Base-by-base conservation (phyloP, 164 flowering plant genomes). In the Saururus chinensis region DNA sequence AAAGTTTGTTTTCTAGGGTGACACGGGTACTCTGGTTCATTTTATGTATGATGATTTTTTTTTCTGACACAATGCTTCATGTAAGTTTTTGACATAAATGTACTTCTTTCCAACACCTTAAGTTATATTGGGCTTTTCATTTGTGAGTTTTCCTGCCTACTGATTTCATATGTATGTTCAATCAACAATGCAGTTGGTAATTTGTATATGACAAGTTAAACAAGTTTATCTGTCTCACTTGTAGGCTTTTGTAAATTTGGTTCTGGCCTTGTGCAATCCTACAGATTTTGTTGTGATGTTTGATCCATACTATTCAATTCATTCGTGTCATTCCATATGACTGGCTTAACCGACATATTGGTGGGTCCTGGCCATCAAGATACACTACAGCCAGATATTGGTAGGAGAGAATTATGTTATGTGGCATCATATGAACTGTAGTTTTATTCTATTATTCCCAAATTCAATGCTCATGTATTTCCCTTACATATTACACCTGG, bases 291-390 rank as follows among this genome's bases (percentile, higher is more conserved):
- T 86, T 9, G 89, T 95, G 23, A 86, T 95, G 97, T 95, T 91
- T 76, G 90, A 92, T 37, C 99, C 98, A 23, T 95, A 91, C 81
- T 95, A 91, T 95, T 95, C 95, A 95, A 95, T 69, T 73, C 99
- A 57, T 91, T 87, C 83, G 88, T 87, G 95, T 83, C 99, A 59
- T 95, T 95, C 80, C 95, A 86, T 71, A 92, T 95, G 96, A 95
- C 99, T 41, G 99, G 98, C 35, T 70, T 95, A 51, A 95, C 85
- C 26, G 66, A 91, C 68, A 95, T 95, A 76, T 71, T 91, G 64
- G 92, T 95, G 52, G 99, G 98, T 65, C 98, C 96, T 65, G 82
- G 83, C 59, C 59, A 87, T 68, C 83, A 90, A 25, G 60, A 79
- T 66, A 91, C 96, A 30, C 95, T 95, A 66, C 72, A 89, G 74